Base-by-base conservation (phyloP, 2,329 filamentous ascomycete species). In the Colletotrichum eremochloae region DNA sequence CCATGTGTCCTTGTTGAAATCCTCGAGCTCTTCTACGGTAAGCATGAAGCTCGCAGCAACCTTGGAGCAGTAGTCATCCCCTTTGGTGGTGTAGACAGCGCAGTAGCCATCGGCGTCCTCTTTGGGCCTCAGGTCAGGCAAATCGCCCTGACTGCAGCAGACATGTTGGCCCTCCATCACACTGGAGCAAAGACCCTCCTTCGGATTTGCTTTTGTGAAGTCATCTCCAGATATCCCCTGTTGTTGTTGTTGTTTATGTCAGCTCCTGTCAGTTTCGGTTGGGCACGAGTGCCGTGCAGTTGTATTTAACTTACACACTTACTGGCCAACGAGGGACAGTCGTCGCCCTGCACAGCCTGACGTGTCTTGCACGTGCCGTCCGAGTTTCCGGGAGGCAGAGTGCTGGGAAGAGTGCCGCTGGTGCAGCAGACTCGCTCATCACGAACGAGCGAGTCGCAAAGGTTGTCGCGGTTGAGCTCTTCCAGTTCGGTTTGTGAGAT, bases 121-220 rank as follows among this genome's bases (percentile, higher is more conserved):
- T 71, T 82, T 78, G 1, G 83, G 83, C 8, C 71, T 44, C 18
- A 81, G 48, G 29, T 73, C 68, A 4, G 75, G 75, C 12, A 78
- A 65, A 6, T 64, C 70, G 7, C 80, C 81, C 1, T 74, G 55
- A 3, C 77, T 79, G 70, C 83, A 85, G 75, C 82, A 86, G 6
- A 84, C 79, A 20, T 77, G 70, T 67, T 84, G 77, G 2, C 76
- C 76, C 0, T 74, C 56, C 8, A 40, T 58, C 7, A 84, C 74
- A 1, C 71, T 76, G 11, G 58, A 61, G 44, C 78, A 82, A 0
- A 79, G 38, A 66, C 76, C 77, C 1, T 58, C 62, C 2, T 62
- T 60, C 1, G 65, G 64, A 72, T 87, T 86, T 74, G 80, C 84
- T 63, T 81, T 80, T 20, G 74, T 79, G 57, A 86, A 82, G 55